Evolutionary conservation across 139 green algal genomes (phyloP).

Genomic region (Asterochloris erici): DNA sequence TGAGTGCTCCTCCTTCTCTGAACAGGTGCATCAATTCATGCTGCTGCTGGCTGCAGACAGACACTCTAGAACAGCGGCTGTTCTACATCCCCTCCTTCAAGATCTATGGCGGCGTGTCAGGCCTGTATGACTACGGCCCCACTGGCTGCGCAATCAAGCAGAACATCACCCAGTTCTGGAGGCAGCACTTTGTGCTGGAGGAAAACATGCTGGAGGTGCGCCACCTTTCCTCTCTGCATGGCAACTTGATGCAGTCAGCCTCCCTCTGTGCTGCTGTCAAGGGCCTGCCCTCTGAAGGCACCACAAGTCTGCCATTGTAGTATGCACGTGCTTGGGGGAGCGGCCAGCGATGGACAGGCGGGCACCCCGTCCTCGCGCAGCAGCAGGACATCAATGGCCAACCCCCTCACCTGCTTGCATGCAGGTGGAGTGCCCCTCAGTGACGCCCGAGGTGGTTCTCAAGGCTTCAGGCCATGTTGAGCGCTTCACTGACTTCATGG

Average conservation of each 20-base stretch:
- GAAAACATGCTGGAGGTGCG: slow-evolving; percentile 96
- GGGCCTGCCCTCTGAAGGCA: not conserved
- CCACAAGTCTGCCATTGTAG: not conserved
- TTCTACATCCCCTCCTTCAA: slow-evolving; percentile 98
- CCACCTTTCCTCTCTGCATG: not conserved
- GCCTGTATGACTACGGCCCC: slow-evolving; percentile 98
- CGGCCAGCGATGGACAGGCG: not conserved
- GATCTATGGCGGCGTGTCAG: slow-evolving; percentile 95
- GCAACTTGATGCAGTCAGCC: too few relatives aligned
- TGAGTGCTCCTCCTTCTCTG: not conserved
- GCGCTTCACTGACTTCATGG: slow-evolving; percentile 97
- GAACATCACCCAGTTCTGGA: slow-evolving; percentile 89
- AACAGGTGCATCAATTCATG: not conserved
- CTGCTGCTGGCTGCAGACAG: slow-evolving; percentile 39
- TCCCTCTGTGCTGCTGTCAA: not conserved
- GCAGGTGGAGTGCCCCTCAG: slow-evolving; percentile 92
- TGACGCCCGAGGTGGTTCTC: slow-evolving; percentile 94
- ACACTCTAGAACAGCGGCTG: slow-evolving; percentile 82
- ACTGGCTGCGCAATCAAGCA: slow-evolving; percentile 96
- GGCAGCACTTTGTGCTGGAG: slow-evolving; percentile 96
- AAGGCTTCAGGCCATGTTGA: slow-evolving; percentile 96
- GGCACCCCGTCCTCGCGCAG: too few relatives aligned
- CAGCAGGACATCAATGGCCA: too few relatives aligned
- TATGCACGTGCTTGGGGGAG: not conserved
- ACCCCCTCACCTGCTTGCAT: not conserved